Base-by-base conservation (phyloP, 2,329 filamentous ascomycete species). In the Fusarium virguliforme region DNA sequence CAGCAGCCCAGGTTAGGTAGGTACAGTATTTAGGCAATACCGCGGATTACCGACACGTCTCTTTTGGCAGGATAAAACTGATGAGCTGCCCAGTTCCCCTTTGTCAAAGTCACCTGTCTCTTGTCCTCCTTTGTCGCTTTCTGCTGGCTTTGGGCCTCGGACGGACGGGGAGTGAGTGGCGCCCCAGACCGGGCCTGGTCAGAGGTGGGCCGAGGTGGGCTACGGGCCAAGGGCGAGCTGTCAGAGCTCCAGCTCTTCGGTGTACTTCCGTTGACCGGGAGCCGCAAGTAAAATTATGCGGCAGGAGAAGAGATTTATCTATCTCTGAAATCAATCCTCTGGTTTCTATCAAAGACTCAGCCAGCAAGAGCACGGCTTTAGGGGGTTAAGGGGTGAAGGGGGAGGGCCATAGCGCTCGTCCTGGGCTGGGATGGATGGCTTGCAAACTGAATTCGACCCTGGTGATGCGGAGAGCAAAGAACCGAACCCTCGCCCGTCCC, bases 151-250 rank as follows among this genome's bases (percentile, higher is more conserved):
- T 68, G 68, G 64, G 68, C 68, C 68, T 71, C 68, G 68, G 68
- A 55, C 68, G 56, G 68, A 71, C 67, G 68, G 68, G 64, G 41
- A 46, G 41, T 26, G 68, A 65, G 68, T 72, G 69, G 68, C 37
- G 61, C 69, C 65, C 34, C 64, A 68, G 57, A 58, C 64, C 64
- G 65, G 50, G 50, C 38, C 43, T 56, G 58, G 48, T 56, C 55
- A 63, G 62, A 60, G 56, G 70, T 72, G 65, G 70, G 69, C 70
- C 69, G 69, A 72, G 69, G 70, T 72, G 70, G 69, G 60, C 70
- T 72, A 58, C 59, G 41, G 62, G 61, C 65, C 59, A 70, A 65
- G 57, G 41, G 32, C 41, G 50, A 65, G 48, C 54, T 60, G 65
- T 54, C 43, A 71, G 30, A 70, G 60, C 65, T 67, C 37, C 62